Base-by-base conservation (phyloP, 108 stramenopile genomes). In the Fistulifera pelliculosa region DNA sequence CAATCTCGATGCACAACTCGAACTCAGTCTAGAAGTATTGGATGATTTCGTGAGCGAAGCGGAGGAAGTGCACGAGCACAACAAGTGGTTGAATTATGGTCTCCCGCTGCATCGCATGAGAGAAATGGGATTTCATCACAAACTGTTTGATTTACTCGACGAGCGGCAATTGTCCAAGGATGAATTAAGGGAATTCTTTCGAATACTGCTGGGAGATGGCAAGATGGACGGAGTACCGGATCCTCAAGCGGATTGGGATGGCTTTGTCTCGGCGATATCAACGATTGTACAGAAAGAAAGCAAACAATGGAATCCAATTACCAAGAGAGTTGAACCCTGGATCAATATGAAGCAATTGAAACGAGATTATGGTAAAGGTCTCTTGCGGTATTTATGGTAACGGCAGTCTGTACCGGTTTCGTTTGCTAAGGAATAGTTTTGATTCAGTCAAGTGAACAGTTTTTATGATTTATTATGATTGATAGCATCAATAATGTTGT, bases 11-110 rank as follows among this genome's bases (percentile, higher is more conserved):
- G 58, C 49, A 17, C 72, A 88, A 49, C 62, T 90, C 35, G 90
- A 90, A 68, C 47, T 92, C 23, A 74, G 69, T 25, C 40, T 93
- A 54, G 94, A 95, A 43, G 87, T 95, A 1, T 49, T 93, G 27
- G 94, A 95, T 53, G 94, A 93, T 62, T 79, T 87, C 43, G 25
- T 60, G 1, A 81, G 71, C n/a, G 91, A 95, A 67, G 89, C 85
- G 8, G 42, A 66, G 4, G 93, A 91, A 69, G 87, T 96, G 0
- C 47, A 73, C 43, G 71, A 82, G 48, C 60, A 78, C 51, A 94
- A 96, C 57, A 69, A 71, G 14, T 96, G 90, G 90, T 54, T 96
- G n/a, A 93, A 83, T 44, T 96, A 96, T 65, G 79, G 63, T 14
- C 66, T 90, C 16, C 77, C 86, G 1, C 38, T 96, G 44, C 95